Evolutionary conservation across 768 basidiomycete genomes (phyloP), one percentile per base, ranked within the genome.

Genomic region (Phaeotremella skinneri): DNA sequence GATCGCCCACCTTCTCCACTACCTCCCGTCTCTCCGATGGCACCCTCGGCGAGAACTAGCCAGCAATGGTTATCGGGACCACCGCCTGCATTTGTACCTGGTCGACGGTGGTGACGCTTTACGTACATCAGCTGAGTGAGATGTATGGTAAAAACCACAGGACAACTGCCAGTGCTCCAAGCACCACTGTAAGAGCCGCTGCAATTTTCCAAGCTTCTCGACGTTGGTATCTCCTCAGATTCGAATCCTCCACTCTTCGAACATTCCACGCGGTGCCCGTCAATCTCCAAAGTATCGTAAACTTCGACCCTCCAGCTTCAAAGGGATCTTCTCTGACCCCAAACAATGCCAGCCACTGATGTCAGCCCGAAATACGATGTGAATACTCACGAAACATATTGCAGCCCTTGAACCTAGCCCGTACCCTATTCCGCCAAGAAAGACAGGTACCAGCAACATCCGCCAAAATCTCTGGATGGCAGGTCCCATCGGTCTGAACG

Each of bases 11-110:
- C 56, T 17, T 52, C 42, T 49, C 60, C 14, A 26, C 55, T 42
- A 2, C 48, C 45, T 21, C 49, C 54, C 14, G 52, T 55, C 2
- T 54, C 55, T 5, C 60, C 60, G 14, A 43, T 55, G 2, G 51
- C 60, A 14, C 55, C 55, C 7, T 54, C 34, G 17, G 17, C 29
- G 29, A 23, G n/a, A 52, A 32, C 45, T 7, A n/a, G 26, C 17
- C 16, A 52, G 51, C 32, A n/a, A 30, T 52, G 32, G 49, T 21
- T 27, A 4, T 37, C 51, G 9, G 11, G n/a, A 13, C 32, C 17
- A 23, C 27, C 32, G 20, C 29, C 17, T 7, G 32, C 51, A 30
- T 50, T 50, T 20, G 9, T 23, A 50, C 49, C 49, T 27, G 29
- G 26, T 20, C 49, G 49, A 32, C 29, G 31, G 20, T 52, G 51